These are phyloP conservation scores for Aspergillus campestris DNA, from an alignment of 495 filamentous ascomycete species.

Conservation along the genomic window DNA sequence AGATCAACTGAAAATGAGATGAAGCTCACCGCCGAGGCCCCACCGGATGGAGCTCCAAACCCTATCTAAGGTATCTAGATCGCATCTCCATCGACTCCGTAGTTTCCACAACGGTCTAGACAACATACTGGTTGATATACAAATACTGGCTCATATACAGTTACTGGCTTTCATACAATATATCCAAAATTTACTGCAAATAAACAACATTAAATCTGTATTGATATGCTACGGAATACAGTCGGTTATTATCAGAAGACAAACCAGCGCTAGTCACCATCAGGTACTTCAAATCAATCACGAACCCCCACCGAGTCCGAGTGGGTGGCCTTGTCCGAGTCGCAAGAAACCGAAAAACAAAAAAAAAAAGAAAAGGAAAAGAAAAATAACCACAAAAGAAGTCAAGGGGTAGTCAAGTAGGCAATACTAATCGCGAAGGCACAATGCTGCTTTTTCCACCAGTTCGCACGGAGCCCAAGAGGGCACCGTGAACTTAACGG, in stretches of 20 bases:
- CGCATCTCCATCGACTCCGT: too few relatives aligned
- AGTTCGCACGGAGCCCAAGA: slow-evolving; percentile 12
- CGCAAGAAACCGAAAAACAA: neutral
- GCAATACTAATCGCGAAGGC: slow-evolving; percentile 26
- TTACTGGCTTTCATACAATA: too few relatives aligned
- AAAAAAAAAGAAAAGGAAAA: slow-evolving; percentile 11
- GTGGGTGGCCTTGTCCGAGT: too few relatives aligned
- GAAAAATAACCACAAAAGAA: slow-evolving; percentile 5
- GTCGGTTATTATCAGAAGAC: slow-evolving; percentile 42
- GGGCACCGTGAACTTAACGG: slow-evolving; percentile 51
- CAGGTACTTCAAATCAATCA: slow-evolving; percentile 32
- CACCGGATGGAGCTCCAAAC: too few relatives aligned
- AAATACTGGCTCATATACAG: too few relatives aligned
- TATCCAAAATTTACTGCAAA: too few relatives aligned
- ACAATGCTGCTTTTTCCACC: slow-evolving; percentile 24
- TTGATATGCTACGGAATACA: slow-evolving; percentile 36
- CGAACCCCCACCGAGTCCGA: slow-evolving; percentile 13
- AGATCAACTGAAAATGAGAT: neutral
- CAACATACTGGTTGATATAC: too few relatives aligned
- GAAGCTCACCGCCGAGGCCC: neutral
- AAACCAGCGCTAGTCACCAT: slow-evolving; percentile 44
- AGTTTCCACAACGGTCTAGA: too few relatives aligned
- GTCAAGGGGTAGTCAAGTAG: slow-evolving; percentile 34
- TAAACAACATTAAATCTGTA: slow-evolving; percentile 21
- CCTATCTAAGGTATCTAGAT: too few relatives aligned